phyloP scores from a whole-genome alignment of 371 early-diverging fungal species.

The Actinomortierella ambigua region DNA sequence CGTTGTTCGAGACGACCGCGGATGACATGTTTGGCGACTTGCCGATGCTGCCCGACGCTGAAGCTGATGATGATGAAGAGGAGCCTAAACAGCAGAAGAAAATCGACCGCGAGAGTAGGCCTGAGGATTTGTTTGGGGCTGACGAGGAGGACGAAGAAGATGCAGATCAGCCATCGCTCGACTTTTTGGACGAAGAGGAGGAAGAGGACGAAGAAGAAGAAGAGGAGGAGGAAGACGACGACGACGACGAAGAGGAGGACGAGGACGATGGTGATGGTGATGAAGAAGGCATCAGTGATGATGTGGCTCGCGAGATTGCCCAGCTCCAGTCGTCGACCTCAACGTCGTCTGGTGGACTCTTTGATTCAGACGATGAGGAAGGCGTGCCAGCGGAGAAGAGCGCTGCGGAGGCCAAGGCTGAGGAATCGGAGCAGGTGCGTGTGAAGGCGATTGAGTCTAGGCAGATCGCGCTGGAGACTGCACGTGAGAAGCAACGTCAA shows the following conservation, averaged over 20 bases:
- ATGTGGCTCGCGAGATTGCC: conserved; percentile 27
- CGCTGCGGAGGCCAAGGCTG: conserved; percentile 14
- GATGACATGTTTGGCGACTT: conserved; percentile 39
- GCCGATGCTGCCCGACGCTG: not conserved
- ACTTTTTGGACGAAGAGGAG: conserved; percentile 6
- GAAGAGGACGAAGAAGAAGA: conserved; percentile 20
- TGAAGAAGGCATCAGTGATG: conserved; percentile 32
- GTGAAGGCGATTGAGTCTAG: conserved; percentile 34
- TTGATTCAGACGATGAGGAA: conserved; percentile 35
- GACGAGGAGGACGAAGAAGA: conserved; percentile 24
- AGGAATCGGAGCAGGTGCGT: conserved; percentile 32
- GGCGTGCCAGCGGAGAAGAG: conserved; percentile 12
- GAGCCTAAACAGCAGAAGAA: conserved; percentile 10
- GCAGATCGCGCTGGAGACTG: conserved; percentile 22
- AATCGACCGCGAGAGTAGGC: conserved; percentile 21
- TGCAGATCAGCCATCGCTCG: conserved; percentile 6
- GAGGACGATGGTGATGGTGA: conserved; percentile 11
- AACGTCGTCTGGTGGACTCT: conserved; percentile 24
- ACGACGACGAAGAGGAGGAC: conserved; percentile 9
- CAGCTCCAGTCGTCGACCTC: conserved; percentile 23
- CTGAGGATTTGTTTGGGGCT: conserved; percentile 39
- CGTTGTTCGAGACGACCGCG: conserved; percentile 21
- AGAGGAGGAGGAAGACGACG: conserved; percentile 10
- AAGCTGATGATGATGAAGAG: not conserved
- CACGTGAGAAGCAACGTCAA: conserved; percentile 35